Conservation (phyloP, 2,329 filamentous ascomycete genomes). For the Colletotrichum noveboracense region DNA sequence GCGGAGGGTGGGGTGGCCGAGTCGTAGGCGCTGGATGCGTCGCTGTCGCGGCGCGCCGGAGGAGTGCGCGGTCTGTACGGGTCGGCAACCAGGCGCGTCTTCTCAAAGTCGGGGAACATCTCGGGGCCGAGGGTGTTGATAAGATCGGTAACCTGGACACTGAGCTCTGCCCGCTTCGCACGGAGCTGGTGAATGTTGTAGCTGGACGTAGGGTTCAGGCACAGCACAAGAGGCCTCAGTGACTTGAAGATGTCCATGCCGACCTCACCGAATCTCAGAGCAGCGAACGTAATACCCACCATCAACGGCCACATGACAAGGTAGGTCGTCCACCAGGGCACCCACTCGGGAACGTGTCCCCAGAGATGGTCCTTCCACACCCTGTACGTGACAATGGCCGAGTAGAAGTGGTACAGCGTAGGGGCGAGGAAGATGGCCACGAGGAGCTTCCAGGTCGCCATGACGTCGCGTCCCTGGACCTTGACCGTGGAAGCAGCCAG, state of each 20-base stretch:
- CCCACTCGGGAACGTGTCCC: conserved; percentile 80
- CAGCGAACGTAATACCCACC: conserved; percentile 88
- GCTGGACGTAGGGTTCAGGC: conserved; percentile 81
- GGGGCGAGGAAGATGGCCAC: conserved; percentile 87
- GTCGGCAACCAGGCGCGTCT: conserved; percentile 71
- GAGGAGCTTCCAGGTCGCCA: conserved; percentile 92
- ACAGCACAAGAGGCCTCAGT: conserved; percentile 83
- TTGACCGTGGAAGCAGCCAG: conserved; percentile 88
- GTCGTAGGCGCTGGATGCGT: conserved; percentile 47
- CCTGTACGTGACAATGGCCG: conserved; percentile 74
- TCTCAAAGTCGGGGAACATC: conserved; percentile 95
- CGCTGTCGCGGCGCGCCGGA: conserved; percentile 50
- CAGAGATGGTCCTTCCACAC: conserved; percentile 82
- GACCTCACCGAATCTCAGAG: conserved; percentile 94
- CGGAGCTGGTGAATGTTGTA: conserved; percentile 85
- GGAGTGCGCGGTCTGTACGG: conserved; percentile 37
- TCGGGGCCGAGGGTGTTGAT: conserved; percentile 97
- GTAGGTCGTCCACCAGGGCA: conserved; percentile 81
- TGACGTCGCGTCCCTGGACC: conserved; percentile 85
- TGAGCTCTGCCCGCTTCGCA: conserved; percentile 73
- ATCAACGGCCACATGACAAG: conserved; percentile 80
- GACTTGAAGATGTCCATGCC: conserved; percentile 99
- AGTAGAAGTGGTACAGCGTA: conserved; percentile 83
- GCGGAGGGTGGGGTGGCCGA: conserved; percentile 43
- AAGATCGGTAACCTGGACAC: conserved; percentile 82